Conservation (phyloP, 2,329 filamentous ascomycete species). For the Fusarium concolor region DNA sequence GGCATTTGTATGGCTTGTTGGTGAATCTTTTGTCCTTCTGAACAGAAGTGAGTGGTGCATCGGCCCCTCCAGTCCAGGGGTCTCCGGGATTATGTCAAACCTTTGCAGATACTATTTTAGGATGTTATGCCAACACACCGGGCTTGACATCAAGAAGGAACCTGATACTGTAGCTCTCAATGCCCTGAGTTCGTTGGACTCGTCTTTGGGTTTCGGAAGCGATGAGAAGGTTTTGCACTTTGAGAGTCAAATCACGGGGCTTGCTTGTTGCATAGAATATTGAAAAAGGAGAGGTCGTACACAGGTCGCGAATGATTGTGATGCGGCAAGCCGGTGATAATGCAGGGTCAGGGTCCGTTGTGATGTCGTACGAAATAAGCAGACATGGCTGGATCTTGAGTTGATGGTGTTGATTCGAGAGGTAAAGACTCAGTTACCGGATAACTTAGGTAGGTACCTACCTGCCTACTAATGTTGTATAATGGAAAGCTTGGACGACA, state of each 20-base stretch:
- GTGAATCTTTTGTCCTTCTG: slow-evolving; percentile 10
- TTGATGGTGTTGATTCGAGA: neutral
- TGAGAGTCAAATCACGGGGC: neutral
- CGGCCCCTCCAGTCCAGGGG: slow-evolving; percentile 29
- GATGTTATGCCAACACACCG: slow-evolving; percentile 40
- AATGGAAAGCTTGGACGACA: too few relatives aligned
- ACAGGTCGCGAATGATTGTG: slow-evolving; percentile 13
- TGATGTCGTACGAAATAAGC: slow-evolving; percentile 14
- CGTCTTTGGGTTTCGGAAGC: neutral
- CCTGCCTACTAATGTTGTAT: too few relatives aligned
- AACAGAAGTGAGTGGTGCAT: slow-evolving; percentile 22
- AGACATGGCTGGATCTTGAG: slow-evolving; percentile 12
- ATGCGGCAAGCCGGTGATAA: slow-evolving; percentile 21
- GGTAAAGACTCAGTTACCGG: neutral
- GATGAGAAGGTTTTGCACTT: neutral
- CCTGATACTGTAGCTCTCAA: neutral
- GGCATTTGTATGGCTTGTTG: slow-evolving; percentile 9
- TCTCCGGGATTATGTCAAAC: slow-evolving; percentile 37
- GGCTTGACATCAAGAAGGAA: slow-evolving; percentile 7
- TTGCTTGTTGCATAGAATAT: neutral
- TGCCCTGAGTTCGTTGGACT: neutral
- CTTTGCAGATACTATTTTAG: slow-evolving; percentile 43
- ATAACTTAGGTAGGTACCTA: neutral
- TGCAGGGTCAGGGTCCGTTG: slow-evolving; percentile 6
- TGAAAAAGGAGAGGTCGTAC: slow-evolving; percentile 15